phyloP scores from a whole-genome alignment of 306 rosid genomes.

The Urtica urens region DNA sequence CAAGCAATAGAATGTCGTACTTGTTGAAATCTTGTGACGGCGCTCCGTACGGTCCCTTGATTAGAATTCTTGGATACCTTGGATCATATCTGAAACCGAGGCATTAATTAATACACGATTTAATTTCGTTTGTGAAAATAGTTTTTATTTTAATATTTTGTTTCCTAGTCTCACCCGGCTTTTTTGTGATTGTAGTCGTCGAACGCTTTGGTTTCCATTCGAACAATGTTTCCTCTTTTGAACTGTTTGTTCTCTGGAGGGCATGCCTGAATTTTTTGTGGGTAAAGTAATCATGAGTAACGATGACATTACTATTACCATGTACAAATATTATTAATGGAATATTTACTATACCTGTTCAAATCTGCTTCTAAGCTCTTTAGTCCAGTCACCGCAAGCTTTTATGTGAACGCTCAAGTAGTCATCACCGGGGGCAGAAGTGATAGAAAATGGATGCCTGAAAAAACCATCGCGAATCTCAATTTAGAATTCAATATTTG shows the following conservation, averaged over 20 bases:
- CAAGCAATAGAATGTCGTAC: slow-evolving; percentile 69
- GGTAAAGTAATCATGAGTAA: too few species aligned
- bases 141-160: background rate
- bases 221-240: slow-evolving; percentile 43
- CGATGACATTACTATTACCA: too few species aligned
- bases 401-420: slow-evolving; percentile 77
- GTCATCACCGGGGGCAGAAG: slow-evolving; percentile 93
- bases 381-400: slow-evolving; percentile 84
- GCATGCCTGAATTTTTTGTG: slow-evolving; percentile 65
- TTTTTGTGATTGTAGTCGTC: slow-evolving; percentile 13
- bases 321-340: too few species aligned
- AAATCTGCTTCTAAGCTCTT: slow-evolving; percentile 54
- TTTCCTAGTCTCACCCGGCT: slow-evolving; percentile 32
- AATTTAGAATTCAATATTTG: too few species aligned
- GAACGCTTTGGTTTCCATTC: slow-evolving; percentile 51
- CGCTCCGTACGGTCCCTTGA: slow-evolving; percentile 94
- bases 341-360: slow-evolving; percentile 36
- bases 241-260: slow-evolving; percentile 29
- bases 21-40: slow-evolving; percentile 74
- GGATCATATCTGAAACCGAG: background rate
- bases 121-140: too few species aligned
- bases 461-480: too few species aligned
- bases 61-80: slow-evolving; percentile 57
- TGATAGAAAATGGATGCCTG: slow-evolving; percentile 95
- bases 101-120: too few species aligned